These are phyloP conservation scores for Talaromyces sp. DNA, from an alignment of 2,329 filamentous ascomycete genomes.

Conservation along the genomic window DNA sequence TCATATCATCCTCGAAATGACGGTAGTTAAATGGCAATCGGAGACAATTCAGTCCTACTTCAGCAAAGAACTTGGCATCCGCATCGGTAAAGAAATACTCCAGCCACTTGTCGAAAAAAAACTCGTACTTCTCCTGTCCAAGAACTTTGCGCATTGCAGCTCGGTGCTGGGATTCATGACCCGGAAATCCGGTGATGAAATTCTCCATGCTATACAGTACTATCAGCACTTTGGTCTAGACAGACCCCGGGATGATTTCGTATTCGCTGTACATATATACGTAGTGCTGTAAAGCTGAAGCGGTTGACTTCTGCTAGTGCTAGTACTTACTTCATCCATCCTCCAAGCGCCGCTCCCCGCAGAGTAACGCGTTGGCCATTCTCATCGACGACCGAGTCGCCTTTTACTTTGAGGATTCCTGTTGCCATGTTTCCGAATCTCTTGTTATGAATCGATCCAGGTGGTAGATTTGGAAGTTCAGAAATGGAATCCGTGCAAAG, in stretches of 20 bases:
- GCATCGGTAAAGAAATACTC: slow-evolving; percentile 62
- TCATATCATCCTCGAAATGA: slow-evolving; percentile 54
- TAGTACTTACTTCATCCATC: slow-evolving; percentile 46
- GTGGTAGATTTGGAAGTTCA: background rate
- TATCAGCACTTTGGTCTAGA: background rate
- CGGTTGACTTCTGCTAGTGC: background rate
- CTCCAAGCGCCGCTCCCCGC: slow-evolving; percentile 50
- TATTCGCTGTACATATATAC: too few relatives aligned
- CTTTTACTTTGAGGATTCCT: slow-evolving; percentile 47
- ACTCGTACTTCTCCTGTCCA: slow-evolving; percentile 60
- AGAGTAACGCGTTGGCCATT: slow-evolving; percentile 52
- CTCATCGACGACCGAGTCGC: slow-evolving; percentile 50
- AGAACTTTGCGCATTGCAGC: slow-evolving; percentile 57
- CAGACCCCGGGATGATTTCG: too few relatives aligned
- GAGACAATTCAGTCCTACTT: slow-evolving; percentile 60
- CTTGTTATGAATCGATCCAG: background rate
- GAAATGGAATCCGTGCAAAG: background rate
- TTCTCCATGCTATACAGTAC: slow-evolving; percentile 56
- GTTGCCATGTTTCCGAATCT: slow-evolving; percentile 24
- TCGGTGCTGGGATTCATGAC: slow-evolving; percentile 60
- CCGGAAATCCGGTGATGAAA: slow-evolving; percentile 66
- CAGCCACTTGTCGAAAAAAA: slow-evolving; percentile 62
- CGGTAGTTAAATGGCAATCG: slow-evolving; percentile 65
- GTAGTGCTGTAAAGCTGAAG: too few relatives aligned
- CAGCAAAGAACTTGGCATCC: slow-evolving; percentile 62